Conservation (phyloP, 2,329 filamentous ascomycete species). For the Xenosphaeropsis pyriputrescens region DNA sequence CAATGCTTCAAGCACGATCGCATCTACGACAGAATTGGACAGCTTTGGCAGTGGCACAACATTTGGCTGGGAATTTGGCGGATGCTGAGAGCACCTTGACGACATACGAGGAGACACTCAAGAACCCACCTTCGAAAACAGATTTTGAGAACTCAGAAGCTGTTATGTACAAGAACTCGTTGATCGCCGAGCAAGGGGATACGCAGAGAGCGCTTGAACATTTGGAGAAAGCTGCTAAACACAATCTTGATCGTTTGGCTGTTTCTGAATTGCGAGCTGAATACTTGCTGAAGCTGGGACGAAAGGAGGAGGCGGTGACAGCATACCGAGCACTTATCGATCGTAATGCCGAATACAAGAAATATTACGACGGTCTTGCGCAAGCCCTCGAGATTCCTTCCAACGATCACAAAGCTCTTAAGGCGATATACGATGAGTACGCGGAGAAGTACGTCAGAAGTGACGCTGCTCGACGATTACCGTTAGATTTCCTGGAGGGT, state of each 20-base stretch:
- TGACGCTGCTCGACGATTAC: constrained; percentile 75
- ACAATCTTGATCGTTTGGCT: constrained; percentile 69
- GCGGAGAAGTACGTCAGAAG: constrained; percentile 67
- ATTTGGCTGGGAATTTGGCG: constrained; percentile 70
- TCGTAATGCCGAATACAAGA: constrained; percentile 75
- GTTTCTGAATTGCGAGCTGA: constrained; percentile 76
- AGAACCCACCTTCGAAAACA: constrained; percentile 57
- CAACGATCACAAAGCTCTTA: constrained; percentile 46
- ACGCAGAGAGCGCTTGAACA: constrained; percentile 74
- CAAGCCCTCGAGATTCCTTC: constrained; percentile 48
- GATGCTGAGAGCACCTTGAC: constrained; percentile 85
- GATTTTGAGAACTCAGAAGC: constrained; percentile 93
- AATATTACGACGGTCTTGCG: constrained; percentile 71
- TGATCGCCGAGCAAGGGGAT: constrained; percentile 85
- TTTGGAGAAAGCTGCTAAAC: constrained; percentile 63
- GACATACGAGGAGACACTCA: constrained; percentile 87
- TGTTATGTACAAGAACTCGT: constrained; percentile 82
- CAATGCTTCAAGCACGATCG: constrained; percentile 77
- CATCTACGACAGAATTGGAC: constrained; percentile 90
- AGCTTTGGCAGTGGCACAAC: constrained; percentile 84
- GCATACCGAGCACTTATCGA: constrained; percentile 73
- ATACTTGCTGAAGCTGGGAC: constrained; percentile 66
- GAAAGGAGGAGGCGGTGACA: constrained; percentile 64
- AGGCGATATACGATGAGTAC: constrained; percentile 70
- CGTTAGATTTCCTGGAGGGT: constrained; percentile 77